These are phyloP conservation scores for Elaeis oleifera DNA, from an alignment of 202 grass and related monocot species.

Conservation along the genomic window DNA sequence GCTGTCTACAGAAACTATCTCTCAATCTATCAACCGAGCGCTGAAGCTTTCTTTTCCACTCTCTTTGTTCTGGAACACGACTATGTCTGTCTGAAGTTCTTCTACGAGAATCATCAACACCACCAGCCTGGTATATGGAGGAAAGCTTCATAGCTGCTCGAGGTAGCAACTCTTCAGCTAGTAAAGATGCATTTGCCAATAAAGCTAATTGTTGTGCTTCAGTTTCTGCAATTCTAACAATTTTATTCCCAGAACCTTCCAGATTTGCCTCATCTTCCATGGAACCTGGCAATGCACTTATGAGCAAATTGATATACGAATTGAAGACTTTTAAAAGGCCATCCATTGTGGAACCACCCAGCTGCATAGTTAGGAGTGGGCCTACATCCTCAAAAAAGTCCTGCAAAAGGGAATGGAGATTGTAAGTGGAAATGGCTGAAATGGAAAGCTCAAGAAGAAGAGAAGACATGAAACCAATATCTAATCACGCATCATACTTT, in stretches of 20 bases:
- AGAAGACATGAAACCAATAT: too few species aligned
- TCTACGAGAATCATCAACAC: conserved; percentile 55
- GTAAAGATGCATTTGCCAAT: conserved; percentile 84
- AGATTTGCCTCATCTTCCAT: conserved; percentile 80
- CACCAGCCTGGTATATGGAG: conserved; percentile 38
- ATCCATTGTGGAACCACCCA: conserved; percentile 88
- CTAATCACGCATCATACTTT: too few species aligned
- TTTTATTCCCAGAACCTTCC: conserved; percentile 81
- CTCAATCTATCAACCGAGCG: conserved; percentile 73
- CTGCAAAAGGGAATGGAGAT: conserved; percentile 36
- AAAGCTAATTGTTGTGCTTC: conserved; percentile 83
- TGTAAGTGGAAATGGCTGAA: conserved; percentile 19
- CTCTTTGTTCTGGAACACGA: conserved; percentile 80
- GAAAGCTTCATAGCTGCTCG: conserved; percentile 84
- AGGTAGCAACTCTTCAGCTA: conserved; percentile 91
- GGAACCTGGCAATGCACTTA: conserved; percentile 78
- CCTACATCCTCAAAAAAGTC: conserved; percentile 96
- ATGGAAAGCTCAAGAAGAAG: not conserved
- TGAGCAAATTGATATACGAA: conserved; percentile 78
- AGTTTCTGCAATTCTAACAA: conserved; percentile 84
- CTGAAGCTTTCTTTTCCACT: conserved; percentile 91
- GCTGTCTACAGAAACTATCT: conserved; percentile 83
- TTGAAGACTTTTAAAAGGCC: conserved; percentile 76
- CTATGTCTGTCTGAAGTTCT: conserved; percentile 53
- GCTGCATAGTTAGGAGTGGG: conserved; percentile 79